Base-by-base conservation (phyloP, 2,329 filamentous ascomycete genomes). In the Pseudogymnoascus sp. region DNA sequence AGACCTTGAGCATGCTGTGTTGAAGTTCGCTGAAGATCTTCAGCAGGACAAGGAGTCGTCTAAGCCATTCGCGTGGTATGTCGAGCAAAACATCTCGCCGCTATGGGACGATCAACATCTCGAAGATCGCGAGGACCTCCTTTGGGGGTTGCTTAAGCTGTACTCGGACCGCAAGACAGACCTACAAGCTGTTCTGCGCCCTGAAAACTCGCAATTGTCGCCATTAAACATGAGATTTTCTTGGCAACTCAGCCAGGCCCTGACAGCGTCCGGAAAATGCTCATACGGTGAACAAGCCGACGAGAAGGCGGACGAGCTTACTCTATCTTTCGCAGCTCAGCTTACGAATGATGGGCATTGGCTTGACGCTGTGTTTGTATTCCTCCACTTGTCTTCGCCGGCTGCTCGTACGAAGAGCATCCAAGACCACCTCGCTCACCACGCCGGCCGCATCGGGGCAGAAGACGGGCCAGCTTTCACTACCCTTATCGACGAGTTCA, bases 71-170 rank as follows among this genome's bases (percentile, higher is more conserved):
- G 85, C 91, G 2, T 88, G 86, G 81, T 91, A 90, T 70, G 73
- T 82, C 9, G 84, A 88, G 64, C 79, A 86, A 64, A 80, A 80
- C 5, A 78, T 83, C 58, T 76, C 80, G 14, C 76, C 81, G 45
- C 73, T 84, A 30, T 90, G 87, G 82, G 77, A 84, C 16, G 85
- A 89, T 65, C 76, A 78, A 3, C 76, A 84, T 60, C 78, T 80
- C 11, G 79, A 83, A 25, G 75, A 77, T 28, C 82, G 87, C 41
- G 86, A 94, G 71, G 92, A 96, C 71, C 80, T 95, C 6, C 79
- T 97, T 0, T 96, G 93, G 88, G 89, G 91, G 11, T 81, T 99
- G 0, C 77, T 99, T 59, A 91, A 90, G 72, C 79, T 96, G 4
- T 95, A 92, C 69, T 78, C 77, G n/a, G 78, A 84, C n/a, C 75